These are phyloP conservation scores for Acaromyces ingoldii DNA, from an alignment of 1,284 basidiomycete genomes.

Conservation along the genomic window DNA sequence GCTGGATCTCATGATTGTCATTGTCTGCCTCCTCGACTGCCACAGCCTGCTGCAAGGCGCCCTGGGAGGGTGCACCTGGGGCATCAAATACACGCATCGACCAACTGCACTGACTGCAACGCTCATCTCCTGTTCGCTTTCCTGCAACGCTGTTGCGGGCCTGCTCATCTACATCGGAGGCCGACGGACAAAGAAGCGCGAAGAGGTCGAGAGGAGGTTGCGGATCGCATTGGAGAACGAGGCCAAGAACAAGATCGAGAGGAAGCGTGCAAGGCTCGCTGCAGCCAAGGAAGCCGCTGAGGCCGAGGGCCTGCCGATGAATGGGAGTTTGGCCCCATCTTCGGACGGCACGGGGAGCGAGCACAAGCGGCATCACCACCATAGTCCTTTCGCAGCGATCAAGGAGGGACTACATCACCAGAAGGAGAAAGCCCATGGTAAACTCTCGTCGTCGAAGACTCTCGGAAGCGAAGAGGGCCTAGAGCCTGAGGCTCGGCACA, in stretches of 20 bases:
- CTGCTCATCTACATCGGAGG: slow-evolving; percentile 74
- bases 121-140: slow-evolving; percentile 70
- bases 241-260: slow-evolving; percentile 14
- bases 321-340: too few relatives aligned
- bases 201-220: slow-evolving; percentile 67
- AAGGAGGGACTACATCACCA: too few relatives aligned
- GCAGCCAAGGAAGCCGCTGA: too few relatives aligned
- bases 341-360: too few relatives aligned
- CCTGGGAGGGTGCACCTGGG: slow-evolving; percentile 70
- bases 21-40: slow-evolving; percentile 39
- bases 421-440: too few relatives aligned
- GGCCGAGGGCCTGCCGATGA: too few relatives aligned
- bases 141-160: slow-evolving; percentile 74
- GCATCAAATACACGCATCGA: slow-evolving; percentile 55
- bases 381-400: too few relatives aligned
- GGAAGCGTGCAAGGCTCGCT: not conserved
- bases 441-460: too few relatives aligned
- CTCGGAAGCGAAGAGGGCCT: too few relatives aligned
- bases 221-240: slow-evolving; percentile 62
- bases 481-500: too few relatives aligned
- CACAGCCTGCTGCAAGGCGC: slow-evolving; percentile 57
- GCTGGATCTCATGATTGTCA: slow-evolving; percentile 49
- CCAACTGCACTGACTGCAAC: slow-evolving; percentile 60
- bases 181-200: slow-evolving; percentile 69
- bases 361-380: too few relatives aligned